A percentile compares a stretch with the other conserved stretches of the same genome.
Conservation (phyloP, 176 grass and related monocot species). For the Poa annua region DNA sequence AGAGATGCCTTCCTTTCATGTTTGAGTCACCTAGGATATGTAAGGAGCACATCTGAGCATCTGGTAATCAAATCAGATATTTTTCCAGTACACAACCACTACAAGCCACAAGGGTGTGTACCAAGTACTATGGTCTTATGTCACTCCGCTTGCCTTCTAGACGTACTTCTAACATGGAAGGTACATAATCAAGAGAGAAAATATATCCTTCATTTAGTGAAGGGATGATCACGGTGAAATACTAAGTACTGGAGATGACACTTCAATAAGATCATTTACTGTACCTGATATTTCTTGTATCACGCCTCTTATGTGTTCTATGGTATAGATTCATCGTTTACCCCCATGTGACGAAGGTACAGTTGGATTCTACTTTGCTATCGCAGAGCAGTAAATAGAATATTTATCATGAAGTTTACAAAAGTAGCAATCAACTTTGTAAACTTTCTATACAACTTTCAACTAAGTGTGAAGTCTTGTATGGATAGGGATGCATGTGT, state of each 20-base stretch:
- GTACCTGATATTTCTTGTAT: background rate
- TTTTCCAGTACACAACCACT: slow-evolving; percentile 5
- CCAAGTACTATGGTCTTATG: background rate
- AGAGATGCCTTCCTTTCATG: slow-evolving; percentile 11
- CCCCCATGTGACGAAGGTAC: slow-evolving; percentile 36
- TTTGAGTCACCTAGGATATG: background rate
- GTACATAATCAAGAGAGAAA: background rate
- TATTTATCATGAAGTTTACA: background rate
- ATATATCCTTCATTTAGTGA: background rate
- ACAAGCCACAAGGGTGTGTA: background rate
- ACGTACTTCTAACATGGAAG: background rate
- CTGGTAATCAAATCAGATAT: slow-evolving; percentile 29
- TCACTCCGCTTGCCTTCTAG: background rate
- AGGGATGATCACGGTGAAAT: background rate
- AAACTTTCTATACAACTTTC: background rate
- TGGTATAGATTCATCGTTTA: slow-evolving; percentile 33
- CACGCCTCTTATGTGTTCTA: background rate
- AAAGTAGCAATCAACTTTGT: background rate
- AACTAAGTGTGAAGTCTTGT: background rate
- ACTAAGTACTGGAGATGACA: background rate
- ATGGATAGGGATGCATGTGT: background rate
- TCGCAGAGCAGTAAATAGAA: background rate
- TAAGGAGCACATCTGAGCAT: slow-evolving; percentile 10
- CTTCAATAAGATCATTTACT: background rate
- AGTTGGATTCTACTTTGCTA: slow-evolving; percentile 29